Conservation (phyloP, 2,329 filamentous ascomycete species). For the Epichloe sp. region DNA sequence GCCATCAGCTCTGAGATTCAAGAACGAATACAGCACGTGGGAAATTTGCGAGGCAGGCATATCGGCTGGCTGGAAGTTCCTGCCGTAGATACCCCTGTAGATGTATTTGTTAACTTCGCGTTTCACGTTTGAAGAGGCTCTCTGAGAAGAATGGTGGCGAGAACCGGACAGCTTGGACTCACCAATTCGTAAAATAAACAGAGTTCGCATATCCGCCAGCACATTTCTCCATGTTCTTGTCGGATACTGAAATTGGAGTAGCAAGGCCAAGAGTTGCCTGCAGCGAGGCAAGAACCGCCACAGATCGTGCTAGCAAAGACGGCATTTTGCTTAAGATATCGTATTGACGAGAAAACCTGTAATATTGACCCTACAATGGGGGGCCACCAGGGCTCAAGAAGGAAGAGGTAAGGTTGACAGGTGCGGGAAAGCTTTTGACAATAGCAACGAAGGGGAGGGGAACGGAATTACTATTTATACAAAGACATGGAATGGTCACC, state of each 20-base stretch:
- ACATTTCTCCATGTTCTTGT: slow-evolving; percentile 9
- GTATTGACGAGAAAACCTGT: not conserved
- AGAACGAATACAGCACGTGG: slow-evolving; percentile 71
- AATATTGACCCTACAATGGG: no score
- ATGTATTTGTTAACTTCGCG: not conserved
- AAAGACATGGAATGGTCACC: not conserved
- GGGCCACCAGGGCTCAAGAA: not conserved
- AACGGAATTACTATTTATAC: not conserved
- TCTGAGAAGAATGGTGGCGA: not conserved
- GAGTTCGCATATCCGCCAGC: slow-evolving; percentile 21
- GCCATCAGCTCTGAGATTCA: slow-evolving; percentile 58
- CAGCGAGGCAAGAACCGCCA: slow-evolving; percentile 16
- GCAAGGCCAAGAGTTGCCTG: slow-evolving; percentile 12
- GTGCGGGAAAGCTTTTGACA: not conserved
- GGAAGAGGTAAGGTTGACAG: not conserved
- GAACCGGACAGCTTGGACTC: slow-evolving; percentile 2
- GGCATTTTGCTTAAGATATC: slow-evolving; percentile 12
- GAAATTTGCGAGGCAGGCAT: slow-evolving; percentile 58
- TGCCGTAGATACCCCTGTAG: slow-evolving; percentile 56
- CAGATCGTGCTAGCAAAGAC: slow-evolving; percentile 12
- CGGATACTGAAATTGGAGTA: slow-evolving; percentile 7
- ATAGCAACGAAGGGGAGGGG: not conserved
- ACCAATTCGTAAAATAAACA: slow-evolving; percentile 39
- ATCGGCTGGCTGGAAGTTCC: slow-evolving; percentile 59
- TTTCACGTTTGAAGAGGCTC: not conserved